Percentiles rank a stretch among this genome's conserved stretches.
phyloP scores from a whole-genome alignment of 2,329 filamentous ascomycete species.

The Dactylella cylindrospora region DNA sequence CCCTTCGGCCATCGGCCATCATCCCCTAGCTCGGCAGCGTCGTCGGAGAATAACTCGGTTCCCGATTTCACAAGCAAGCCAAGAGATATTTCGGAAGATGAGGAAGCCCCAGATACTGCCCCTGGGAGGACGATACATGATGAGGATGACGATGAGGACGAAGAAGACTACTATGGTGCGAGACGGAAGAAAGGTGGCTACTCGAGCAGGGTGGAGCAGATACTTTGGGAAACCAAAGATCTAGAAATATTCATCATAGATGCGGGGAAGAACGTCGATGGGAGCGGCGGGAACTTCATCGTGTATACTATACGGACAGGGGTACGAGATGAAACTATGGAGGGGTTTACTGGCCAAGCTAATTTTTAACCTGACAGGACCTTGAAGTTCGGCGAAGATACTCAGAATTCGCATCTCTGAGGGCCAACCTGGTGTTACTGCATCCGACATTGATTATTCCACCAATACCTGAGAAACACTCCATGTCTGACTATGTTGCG shows the following conservation, averaged over 20 bases:
- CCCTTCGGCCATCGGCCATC: slow-evolving; percentile 30
- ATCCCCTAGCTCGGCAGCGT: slow-evolving; percentile 23
- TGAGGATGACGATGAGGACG: slow-evolving; percentile 62
- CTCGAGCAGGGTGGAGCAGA: slow-evolving; percentile 93
- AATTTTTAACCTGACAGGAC: slow-evolving; percentile 61
- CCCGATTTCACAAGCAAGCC: slow-evolving; percentile 38
- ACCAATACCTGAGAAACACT: slow-evolving; percentile 97
- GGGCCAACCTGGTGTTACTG: slow-evolving; percentile 82
- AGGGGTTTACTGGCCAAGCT: slow-evolving; percentile 26
- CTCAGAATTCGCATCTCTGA: slow-evolving; percentile 90
- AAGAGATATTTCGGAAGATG: slow-evolving; percentile 9
- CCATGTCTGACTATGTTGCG: slow-evolving; percentile 96
- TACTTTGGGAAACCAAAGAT: slow-evolving; percentile 90
- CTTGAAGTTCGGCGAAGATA: slow-evolving; percentile 92
- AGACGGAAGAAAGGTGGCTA: slow-evolving; percentile 80
- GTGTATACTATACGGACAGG: slow-evolving; percentile 96
- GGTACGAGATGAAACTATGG: slow-evolving; percentile 61
- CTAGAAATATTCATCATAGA: slow-evolving; percentile 88
- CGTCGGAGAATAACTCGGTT: slow-evolving; percentile 34
- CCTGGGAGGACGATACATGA: slow-evolving; percentile 30
- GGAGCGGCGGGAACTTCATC: slow-evolving; percentile 84
- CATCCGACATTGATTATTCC: slow-evolving; percentile 95
- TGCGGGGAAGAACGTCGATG: slow-evolving; percentile 88
- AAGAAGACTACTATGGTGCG: slow-evolving; percentile 59
- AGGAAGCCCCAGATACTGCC: slow-evolving; percentile 38